phyloP scores from a whole-genome alignment of 1,139 yeast species.

The Candida tetrigidarum region DNA sequence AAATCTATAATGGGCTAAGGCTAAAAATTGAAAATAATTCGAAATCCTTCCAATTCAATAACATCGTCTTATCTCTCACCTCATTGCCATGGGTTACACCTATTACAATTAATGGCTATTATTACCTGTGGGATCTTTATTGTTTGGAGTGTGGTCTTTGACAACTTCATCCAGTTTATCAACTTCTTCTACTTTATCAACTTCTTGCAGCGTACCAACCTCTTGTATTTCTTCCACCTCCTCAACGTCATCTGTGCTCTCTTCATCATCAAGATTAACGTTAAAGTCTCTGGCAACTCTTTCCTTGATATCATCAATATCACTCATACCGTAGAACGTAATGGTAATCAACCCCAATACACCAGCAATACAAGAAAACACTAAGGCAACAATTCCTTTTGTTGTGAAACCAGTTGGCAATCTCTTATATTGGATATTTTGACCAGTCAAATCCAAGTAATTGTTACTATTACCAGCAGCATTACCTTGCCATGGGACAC shows the following conservation, averaged over 20 bases:
- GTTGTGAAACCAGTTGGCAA: conserved; percentile 71
- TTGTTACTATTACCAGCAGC: conserved; percentile 65
- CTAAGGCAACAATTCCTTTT: conserved; percentile 67
- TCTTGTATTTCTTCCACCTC: conserved; percentile 14
- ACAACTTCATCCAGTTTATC: too few species aligned
- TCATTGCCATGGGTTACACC: too few species aligned
- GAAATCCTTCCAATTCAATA: too few species aligned
- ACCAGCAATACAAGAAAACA: conserved; percentile 58
- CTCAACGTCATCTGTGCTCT: conserved; percentile 21
- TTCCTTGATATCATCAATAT: conserved; percentile 61
- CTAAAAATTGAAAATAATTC: too few species aligned
- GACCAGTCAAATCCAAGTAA: conserved; percentile 60
- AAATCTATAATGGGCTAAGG: too few species aligned
- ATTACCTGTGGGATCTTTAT: too few species aligned
- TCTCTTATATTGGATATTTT: conserved; percentile 58
- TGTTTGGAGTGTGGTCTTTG: too few species aligned
- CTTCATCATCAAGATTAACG: conserved; percentile 50
- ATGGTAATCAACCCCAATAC: conserved; percentile 60
- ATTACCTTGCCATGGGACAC: conserved; percentile 57
- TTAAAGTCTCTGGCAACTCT: conserved; percentile 63
- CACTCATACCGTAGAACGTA: conserved; percentile 66
- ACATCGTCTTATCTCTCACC: too few species aligned
- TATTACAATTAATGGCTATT: too few species aligned
- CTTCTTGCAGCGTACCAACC: too few species aligned
- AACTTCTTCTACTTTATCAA: too few species aligned